phyloP scores from a whole-genome alignment of 495 filamentous ascomycete species.

The Penicillium cinerascens region DNA sequence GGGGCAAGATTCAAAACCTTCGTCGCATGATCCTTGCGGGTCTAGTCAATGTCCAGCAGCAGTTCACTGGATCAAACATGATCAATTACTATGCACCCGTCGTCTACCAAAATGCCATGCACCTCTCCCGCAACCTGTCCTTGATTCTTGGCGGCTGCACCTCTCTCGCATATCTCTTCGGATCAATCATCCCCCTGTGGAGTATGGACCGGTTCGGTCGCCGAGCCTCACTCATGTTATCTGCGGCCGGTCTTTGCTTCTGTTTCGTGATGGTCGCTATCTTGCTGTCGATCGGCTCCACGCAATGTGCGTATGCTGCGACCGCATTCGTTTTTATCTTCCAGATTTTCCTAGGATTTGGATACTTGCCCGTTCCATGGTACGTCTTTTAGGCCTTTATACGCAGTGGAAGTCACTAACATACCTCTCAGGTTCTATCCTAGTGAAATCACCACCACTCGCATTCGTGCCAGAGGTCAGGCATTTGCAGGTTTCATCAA shows the following conservation, averaged over 20 bases:
- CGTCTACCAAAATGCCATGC: conserved; percentile 51
- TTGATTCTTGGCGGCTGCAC: conserved; percentile 52
- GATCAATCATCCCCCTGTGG: conserved; percentile 33
- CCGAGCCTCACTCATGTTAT: conserved; percentile 46
- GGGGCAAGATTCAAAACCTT: conserved; percentile 37
- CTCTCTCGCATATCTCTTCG: conserved; percentile 35
- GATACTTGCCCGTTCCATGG: conserved; percentile 50
- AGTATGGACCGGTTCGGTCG: conserved; percentile 53
- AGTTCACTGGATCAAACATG: conserved; percentile 52
- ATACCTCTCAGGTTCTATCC: conserved; percentile 61
- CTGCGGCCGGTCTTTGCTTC: conserved; percentile 42
- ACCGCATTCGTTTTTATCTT: conserved; percentile 48
- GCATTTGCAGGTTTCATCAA: conserved; percentile 42
- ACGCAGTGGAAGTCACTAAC: conserved; percentile 28
- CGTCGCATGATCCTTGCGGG: conserved; percentile 37
- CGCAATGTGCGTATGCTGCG: conserved; percentile 32
- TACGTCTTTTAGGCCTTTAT: conserved; percentile 40
- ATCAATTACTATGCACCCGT: conserved; percentile 45
- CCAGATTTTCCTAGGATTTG: conserved; percentile 46
- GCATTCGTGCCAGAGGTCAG: conserved; percentile 33
- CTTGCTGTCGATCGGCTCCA: conserved; percentile 24
- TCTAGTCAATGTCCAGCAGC: conserved; percentile 34
- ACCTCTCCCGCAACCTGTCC: conserved; percentile 47
- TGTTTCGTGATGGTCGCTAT: conserved; percentile 38
- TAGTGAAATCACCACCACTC: conserved; percentile 55